Evolutionary conservation across 805 yeast genomes (phyloP).

Genomic region (Lipomyces yamanashiensis): DNA sequence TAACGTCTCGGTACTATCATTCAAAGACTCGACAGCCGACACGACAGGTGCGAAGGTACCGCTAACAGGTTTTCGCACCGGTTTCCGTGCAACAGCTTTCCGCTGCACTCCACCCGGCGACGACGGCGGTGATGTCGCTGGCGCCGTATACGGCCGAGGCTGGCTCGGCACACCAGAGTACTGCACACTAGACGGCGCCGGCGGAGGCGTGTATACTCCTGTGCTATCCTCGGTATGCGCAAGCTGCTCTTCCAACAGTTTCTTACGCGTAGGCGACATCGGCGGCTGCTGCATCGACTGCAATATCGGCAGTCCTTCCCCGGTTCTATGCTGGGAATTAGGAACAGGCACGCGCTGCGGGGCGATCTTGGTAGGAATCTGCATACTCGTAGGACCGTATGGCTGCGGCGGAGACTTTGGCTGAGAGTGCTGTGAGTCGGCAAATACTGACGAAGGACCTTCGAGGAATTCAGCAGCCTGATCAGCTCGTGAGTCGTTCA

Average conservation of each 20-base stretch:
- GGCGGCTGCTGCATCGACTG: conserved; percentile 26
- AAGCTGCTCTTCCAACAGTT: conserved; percentile 8
- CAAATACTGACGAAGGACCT: conserved; percentile 24
- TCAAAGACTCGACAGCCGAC: background rate
- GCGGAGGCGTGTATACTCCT: conserved; percentile 11
- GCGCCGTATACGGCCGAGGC: conserved; percentile 17
- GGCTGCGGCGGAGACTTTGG: background rate
- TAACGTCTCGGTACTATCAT: conserved; percentile 6
- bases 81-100: conserved; percentile 14
- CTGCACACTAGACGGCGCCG: conserved; percentile 18
- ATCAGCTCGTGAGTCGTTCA: conserved; percentile 14
- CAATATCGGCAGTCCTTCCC: conserved; percentile 1
- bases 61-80: conserved; percentile 18
- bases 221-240: background rate
- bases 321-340: background rate
- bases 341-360: conserved; percentile 13
- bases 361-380: conserved; percentile 17
- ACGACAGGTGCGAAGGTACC: background rate
- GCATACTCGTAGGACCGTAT: conserved; percentile 32
- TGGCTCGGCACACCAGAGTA: conserved; percentile 18
- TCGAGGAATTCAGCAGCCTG: conserved; percentile 29
- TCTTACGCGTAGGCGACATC: conserved; percentile 22
- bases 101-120: conserved; percentile 5
- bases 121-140: conserved; percentile 2
- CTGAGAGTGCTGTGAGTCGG: conserved; percentile 1